Evolutionary conservation across 1,284 basidiomycete genomes (phyloP), one percentile per base, ranked within the genome.

Genomic region (Tilletia indica): DNA sequence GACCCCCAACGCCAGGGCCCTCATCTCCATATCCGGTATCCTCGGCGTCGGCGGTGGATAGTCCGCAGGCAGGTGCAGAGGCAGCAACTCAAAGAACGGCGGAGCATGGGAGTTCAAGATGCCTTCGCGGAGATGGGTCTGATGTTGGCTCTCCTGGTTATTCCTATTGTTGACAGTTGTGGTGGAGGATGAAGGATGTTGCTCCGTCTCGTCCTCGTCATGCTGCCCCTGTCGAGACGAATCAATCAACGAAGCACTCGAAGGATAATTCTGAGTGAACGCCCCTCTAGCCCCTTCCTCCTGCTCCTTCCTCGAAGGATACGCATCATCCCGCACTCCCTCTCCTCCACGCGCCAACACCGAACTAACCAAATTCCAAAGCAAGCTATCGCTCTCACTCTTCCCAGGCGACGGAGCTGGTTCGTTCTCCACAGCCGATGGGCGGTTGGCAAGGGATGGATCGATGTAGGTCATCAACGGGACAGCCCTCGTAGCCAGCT

Each of bases 31-130:
- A 25, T 67, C 66, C 45, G 42, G 42, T 31, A 67, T 67, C 9
- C 66, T n/a, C n/a, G 66, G 66, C 8, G 66, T 67, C 12, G 66
- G 66, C 16, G 66, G 66, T 14, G 66, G 66, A 36, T 67, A 67
- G 45, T 67, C 25, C 34, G 42, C 25, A 12, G 66, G 66, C 25
- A 67, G 31, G 21, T 34, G 39, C 4, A 67, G 47, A 4, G 66
- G 66, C 39, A 67, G 42, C 21, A 25, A 11, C 21, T 67, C 66
- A 45, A 67, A 67, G 16, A 67, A 42, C n/a, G 47, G 66, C 14
- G 61, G 61, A 11, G 61, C 34, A 4, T 38, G 61, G 12, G 61
- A 39, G 34, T 64, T 64, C 6, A 64, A 34, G 39, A 19, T 19
- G 36, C 16, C 38, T 64, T 39, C 36, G 61, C 34, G 36, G 61